Evolutionary conservation across 1,284 basidiomycete genomes (phyloP), one percentile per base, ranked within the genome.

Genomic region (Naganishia liquefaciens): DNA sequence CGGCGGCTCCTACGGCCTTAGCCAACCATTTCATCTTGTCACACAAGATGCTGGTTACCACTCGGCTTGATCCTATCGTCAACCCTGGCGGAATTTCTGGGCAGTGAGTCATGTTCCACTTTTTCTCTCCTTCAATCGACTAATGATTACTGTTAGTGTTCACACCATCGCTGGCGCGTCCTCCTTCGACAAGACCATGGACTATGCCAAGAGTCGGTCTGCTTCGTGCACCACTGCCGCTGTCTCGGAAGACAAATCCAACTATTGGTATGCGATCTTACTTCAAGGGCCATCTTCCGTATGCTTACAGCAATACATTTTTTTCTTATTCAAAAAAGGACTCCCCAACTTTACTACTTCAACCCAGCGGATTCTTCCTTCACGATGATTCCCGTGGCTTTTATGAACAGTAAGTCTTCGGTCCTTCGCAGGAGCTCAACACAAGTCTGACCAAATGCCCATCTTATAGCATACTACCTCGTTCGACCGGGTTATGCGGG

Each of bases 81-180:
- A 62, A 65, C 55, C 74, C 74, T 21, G 76, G 76, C 27, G 63
- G 13, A 0, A 62, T 76, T 42, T 73, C 73, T 52, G 51, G 67
- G n/a, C 76, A 77, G 65, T 66, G 39, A 53, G 65, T 63, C 33
- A 37, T 37, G 33, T 37, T 37, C 30, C 15, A 23, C 9, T 42
- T 2, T 19, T 40, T 37, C 3, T 43, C 11, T 19, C 6, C 23
- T 23, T 37, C 19, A 1, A n/a, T n/a, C 17, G 7, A 50, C 49
- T 44, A 13, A 28, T 58, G 25, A 33, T 54, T 11, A 23, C n/a
- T 33, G 13, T 5, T 33, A 66, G 65, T 65, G 71, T 77, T 10
- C 76, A 77, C 67, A 68, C 73, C 15, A 72, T 82, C 52, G 74
- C 76, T 43, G 81, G 81, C 54, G 79, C 77, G n/a, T 75, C 74